Percentiles rank a stretch among this genome's conserved stretches.
These are phyloP conservation scores for Ambrosiella beaveri DNA, from an alignment of 2,329 filamentous ascomycete species.

Conservation along the genomic window DNA sequence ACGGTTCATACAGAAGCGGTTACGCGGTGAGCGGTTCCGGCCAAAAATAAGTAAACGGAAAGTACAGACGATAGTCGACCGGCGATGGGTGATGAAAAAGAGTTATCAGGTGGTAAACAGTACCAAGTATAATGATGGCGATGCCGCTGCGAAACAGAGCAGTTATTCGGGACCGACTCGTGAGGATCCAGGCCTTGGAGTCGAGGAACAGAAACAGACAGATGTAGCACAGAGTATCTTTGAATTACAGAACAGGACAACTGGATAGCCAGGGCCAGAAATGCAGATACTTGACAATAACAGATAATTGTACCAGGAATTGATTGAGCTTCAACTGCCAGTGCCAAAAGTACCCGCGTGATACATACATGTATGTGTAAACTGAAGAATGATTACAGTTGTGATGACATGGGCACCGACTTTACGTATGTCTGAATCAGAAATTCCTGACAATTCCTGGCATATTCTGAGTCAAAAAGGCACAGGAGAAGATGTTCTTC, in stretches of 20 bases:
- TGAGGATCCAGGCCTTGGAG: not conserved
- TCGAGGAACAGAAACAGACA: not conserved
- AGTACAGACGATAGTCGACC: not conserved
- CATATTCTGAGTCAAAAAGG: too few species aligned
- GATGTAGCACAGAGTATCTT: not conserved
- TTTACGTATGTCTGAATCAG: too few species aligned
- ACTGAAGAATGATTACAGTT: too few species aligned
- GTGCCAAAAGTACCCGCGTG: too few species aligned
- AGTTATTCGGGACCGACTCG: not conserved
- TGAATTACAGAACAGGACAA: not conserved
- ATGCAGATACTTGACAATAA: not conserved
- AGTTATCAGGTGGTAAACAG: not conserved
- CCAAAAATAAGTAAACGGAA: not conserved
- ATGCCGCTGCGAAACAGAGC: too few species aligned
- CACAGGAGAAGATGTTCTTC: too few species aligned
- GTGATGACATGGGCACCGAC: too few species aligned
- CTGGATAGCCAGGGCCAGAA: not conserved
- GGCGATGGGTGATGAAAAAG: not conserved
- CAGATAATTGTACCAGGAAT: not conserved
- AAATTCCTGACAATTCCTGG: too few species aligned
- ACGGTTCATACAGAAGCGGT: not conserved
- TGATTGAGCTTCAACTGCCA: too few species aligned
- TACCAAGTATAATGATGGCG: not conserved
- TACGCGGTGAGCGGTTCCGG: slow-evolving; percentile 4
- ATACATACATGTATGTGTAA: too few species aligned